A percentile compares a stretch with the other conserved stretches of the same genome.
Conservation (phyloP, 2,329 filamentous ascomycete genomes). For the Colletotrichum tofieldiae region DNA sequence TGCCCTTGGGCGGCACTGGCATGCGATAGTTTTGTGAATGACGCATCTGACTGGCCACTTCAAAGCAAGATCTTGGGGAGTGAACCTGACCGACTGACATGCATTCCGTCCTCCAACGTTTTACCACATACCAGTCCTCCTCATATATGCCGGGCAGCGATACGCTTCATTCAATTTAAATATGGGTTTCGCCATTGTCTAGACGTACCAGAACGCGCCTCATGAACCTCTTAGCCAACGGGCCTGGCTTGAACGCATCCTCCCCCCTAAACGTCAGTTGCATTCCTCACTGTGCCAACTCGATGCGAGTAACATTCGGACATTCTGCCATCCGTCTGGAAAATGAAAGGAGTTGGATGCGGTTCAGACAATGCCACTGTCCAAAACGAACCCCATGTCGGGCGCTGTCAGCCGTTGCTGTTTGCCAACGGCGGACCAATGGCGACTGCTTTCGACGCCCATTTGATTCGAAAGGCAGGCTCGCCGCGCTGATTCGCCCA, state of each 20-base stretch:
- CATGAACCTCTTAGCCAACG: background rate
- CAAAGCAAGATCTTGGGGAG: background rate
- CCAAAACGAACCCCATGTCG: background rate
- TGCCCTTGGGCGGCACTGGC: constrained; percentile 8
- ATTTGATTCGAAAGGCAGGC: constrained; percentile 19
- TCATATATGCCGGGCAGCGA: background rate
- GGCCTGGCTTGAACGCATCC: background rate
- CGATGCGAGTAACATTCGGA: background rate
- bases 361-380: constrained; percentile 3
- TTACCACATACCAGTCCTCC: background rate
- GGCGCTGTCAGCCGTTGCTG: constrained; percentile 10
- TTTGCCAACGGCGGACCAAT: constrained; percentile 26
- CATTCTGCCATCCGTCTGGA: background rate
- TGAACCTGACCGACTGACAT: background rate
- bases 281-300: background rate
- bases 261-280: background rate
- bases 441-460: constrained; percentile 17
- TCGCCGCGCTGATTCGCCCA: constrained; percentile 35
- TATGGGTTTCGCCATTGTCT: background rate
- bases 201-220: background rate
- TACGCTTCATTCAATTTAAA: too few species aligned
- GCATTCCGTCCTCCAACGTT: background rate
- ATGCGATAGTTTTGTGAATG: constrained; percentile 19
- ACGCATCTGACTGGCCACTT: background rate
- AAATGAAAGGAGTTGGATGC: background rate